Evolutionary conservation across 176 grass and related monocot genomes (phyloP).

Genomic region (Typha latifolia): DNA sequence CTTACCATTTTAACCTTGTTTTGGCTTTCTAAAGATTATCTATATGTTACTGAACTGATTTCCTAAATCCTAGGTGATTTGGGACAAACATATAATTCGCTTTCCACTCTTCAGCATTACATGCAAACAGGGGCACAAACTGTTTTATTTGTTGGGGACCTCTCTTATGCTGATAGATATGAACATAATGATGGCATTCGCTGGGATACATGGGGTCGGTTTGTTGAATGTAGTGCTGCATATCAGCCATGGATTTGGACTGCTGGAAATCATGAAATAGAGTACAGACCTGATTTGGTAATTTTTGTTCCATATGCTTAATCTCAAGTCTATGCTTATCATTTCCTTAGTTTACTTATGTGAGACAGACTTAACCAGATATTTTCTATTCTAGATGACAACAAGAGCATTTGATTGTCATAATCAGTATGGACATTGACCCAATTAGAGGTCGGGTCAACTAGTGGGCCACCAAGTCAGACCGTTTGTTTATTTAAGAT

Average conservation of each 20-base stretch:
- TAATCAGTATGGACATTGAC: too few species aligned
- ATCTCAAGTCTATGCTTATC: neutral
- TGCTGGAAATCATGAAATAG: slow-evolving; percentile 96
- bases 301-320: slow-evolving; percentile 3
- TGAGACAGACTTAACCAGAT: neutral
- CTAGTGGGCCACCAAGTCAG: too few species aligned
- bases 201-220: slow-evolving; percentile 84
- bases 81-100: slow-evolving; percentile 94
- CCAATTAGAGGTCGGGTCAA: too few species aligned
- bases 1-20: too few species aligned
- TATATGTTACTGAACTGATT: neutral
- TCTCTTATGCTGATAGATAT: slow-evolving; percentile 94
- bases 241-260: slow-evolving; percentile 93
- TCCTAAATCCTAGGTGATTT: slow-evolving; percentile 63
- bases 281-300: slow-evolving; percentile 94
- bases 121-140: slow-evolving; percentile 56
- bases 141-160: slow-evolving; percentile 80
- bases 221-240: slow-evolving; percentile 68
- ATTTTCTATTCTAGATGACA: too few species aligned
- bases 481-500: too few species aligned
- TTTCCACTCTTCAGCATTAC: slow-evolving; percentile 93
- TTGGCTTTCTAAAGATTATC: too few species aligned
- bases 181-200: slow-evolving; percentile 71
- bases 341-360: neutral
- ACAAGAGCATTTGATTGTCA: too few species aligned